phyloP scores from a whole-genome alignment of 1,284 basidiomycete genomes.

The Chondrostereum purpureum region DNA sequence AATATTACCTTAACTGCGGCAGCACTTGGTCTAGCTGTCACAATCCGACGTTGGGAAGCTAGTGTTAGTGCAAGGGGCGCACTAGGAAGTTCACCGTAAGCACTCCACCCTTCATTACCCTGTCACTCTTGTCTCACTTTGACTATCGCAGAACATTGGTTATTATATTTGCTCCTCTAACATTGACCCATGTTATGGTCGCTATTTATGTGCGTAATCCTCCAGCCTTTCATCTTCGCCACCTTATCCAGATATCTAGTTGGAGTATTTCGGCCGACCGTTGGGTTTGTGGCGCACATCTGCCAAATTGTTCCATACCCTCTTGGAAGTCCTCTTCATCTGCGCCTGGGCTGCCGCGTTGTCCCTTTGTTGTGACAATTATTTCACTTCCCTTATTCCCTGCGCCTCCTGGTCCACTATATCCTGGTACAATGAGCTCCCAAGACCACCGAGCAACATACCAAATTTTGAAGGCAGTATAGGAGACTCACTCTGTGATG shows the following conservation, averaged over 20 bases:
- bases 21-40: conserved; percentile 76
- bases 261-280: conserved; percentile 88
- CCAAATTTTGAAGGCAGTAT: conserved; percentile 40
- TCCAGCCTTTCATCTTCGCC: conserved; percentile 4
- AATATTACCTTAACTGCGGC: conserved; percentile 80
- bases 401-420: conserved; percentile 56
- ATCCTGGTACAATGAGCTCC: conserved; percentile 66
- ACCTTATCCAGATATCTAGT: conserved; percentile 31
- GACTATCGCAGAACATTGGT: conserved; percentile 59
- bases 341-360: conserved; percentile 90
- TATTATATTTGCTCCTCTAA: conserved; percentile 82
- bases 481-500: conserved; percentile 56
- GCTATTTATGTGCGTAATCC: conserved; percentile 66
- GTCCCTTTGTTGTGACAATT: conserved; percentile 85
- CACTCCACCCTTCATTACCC: conserved; percentile 16
- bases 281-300: conserved; percentile 87
- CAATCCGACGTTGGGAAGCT: conserved; percentile 59
- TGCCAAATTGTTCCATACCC: conserved; percentile 72
- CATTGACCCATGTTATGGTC: conserved; percentile 79
- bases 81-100: conserved; percentile 77
- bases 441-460: conserved; percentile 37
- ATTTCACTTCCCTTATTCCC: conserved; percentile 79
- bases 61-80: conserved; percentile 51
- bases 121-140: conserved; percentile 11
- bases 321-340: conserved; percentile 82